Evolutionary conservation across 805 yeast genomes (phyloP).

Genomic region (Komagataella ulmi): DNA sequence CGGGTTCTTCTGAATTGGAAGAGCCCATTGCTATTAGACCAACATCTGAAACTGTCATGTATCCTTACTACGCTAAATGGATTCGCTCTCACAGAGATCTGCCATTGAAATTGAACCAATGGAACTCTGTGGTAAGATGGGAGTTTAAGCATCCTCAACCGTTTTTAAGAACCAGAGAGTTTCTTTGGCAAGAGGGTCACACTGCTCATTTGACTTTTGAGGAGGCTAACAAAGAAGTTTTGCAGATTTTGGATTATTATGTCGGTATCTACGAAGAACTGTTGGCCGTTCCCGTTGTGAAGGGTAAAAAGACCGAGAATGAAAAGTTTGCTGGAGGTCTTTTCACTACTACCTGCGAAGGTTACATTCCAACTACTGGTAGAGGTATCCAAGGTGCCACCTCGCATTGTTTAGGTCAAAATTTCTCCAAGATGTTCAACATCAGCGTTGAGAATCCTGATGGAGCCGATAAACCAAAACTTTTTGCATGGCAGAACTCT

Average conservation of each 20-base stretch:
- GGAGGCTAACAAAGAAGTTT: constrained; percentile 75
- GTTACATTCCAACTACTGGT: constrained; percentile 95
- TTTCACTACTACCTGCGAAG: constrained; percentile 92
- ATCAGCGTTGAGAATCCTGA: constrained; percentile 92
- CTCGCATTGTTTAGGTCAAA: constrained; percentile 94
- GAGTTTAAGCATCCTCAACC: constrained; percentile 99
- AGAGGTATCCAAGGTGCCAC: constrained; percentile 99
- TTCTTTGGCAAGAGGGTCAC: constrained; percentile 99
- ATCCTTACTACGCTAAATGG: constrained; percentile 99
- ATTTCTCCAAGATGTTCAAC: constrained; percentile 97
- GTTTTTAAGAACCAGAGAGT: constrained; percentile 95
- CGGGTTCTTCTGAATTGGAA: constrained; percentile 87
- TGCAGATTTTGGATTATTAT: constrained; percentile 77
- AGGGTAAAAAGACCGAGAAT: constrained; percentile 92
- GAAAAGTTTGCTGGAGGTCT: constrained; percentile 98
- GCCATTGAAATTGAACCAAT: constrained; percentile 92
- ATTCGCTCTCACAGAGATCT: constrained; percentile 95
- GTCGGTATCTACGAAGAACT: constrained; percentile 77
- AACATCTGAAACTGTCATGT: constrained; percentile 98
- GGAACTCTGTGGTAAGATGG: constrained; percentile 99
- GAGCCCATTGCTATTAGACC: constrained; percentile 99
- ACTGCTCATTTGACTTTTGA: constrained; percentile 85
- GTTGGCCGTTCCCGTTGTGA: constrained; percentile 93
- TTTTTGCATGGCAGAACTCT: constrained; percentile 89
- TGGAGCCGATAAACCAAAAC: constrained; percentile 73